Evolutionary conservation across 2,329 filamentous ascomycete genomes (phyloP).

Genomic region (Penicillium janthinellum): DNA sequence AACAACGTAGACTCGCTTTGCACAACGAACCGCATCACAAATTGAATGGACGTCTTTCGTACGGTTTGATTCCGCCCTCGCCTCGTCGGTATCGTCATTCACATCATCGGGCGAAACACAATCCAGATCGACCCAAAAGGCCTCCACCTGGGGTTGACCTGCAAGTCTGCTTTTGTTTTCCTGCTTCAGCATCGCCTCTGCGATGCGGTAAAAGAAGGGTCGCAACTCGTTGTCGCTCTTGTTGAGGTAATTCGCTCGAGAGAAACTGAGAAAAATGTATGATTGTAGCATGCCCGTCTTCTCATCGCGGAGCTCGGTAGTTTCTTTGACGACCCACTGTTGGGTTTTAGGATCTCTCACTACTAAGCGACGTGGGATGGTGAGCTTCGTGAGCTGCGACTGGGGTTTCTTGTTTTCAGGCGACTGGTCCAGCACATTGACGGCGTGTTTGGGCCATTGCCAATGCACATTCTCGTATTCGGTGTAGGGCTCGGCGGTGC

Average conservation of each 20-base stretch:
- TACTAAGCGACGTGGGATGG: conserved; percentile 15
- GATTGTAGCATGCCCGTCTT: conserved; percentile 14
- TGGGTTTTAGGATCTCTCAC: conserved; percentile 9
- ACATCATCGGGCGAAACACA: conserved; percentile 10
- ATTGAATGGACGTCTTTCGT: conserved; percentile 21
- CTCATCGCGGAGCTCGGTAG: conserved; percentile 13
- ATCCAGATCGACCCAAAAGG: conserved; percentile 20
- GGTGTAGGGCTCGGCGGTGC: conserved; percentile 10
- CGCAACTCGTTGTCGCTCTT: conserved; percentile 1
- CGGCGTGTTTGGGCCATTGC: conserved; percentile 21
- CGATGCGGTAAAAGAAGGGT: not conserved
- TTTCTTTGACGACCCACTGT: conserved; percentile 12
- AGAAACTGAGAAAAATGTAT: conserved; percentile 23
- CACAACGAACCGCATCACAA: conserved; percentile 20
- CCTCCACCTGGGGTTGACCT: conserved; percentile 5
- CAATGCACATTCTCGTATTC: conserved; percentile 18
- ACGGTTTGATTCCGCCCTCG: not conserved
- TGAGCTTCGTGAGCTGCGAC: conserved; percentile 12
- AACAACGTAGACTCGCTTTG: conserved; percentile 18
- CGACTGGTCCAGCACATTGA: conserved; percentile 19
- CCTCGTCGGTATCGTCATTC: not conserved
- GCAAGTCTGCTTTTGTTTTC: not conserved
- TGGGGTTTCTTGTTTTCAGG: conserved; percentile 12
- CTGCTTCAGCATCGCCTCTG: not conserved
- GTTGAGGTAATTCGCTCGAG: conserved; percentile 11